A percentile compares a stretch with the other conserved stretches of the same genome.
Conservation (phyloP, 208 protist species). For the Leptomonas pyrrhocoris region DNA sequence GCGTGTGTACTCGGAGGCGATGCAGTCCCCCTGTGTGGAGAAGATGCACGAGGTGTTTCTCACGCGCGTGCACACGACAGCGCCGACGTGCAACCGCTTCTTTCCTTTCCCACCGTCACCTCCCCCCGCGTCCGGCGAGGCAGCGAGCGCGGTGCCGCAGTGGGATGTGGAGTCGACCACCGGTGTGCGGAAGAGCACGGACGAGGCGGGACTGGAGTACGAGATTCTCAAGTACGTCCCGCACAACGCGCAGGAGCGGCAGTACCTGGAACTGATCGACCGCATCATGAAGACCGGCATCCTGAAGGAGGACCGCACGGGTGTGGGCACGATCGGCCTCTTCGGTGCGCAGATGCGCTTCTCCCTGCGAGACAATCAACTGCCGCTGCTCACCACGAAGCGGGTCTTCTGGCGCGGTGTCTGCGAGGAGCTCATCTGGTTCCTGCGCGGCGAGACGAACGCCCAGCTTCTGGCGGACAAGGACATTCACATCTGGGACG, state of each 20-base stretch:
- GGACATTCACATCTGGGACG: slow-evolving; percentile 98
- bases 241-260: slow-evolving; percentile 88
- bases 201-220: slow-evolving; percentile 39
- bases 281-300: slow-evolving; percentile 78
- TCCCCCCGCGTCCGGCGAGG: neutral
- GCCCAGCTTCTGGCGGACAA: slow-evolving; percentile 92
- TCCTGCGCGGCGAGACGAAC: slow-evolving; percentile 96
- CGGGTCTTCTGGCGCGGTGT: slow-evolving; percentile 98
- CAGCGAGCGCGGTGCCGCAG: slow-evolving; percentile 4
- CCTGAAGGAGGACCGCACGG: slow-evolving; percentile 95
- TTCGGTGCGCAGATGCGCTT: slow-evolving; percentile 98
- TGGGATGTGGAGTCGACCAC: slow-evolving; percentile 51
- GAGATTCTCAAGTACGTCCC: slow-evolving; percentile 79
- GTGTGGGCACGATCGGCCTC: slow-evolving; percentile 93
- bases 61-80: slow-evolving; percentile 58
- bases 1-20: slow-evolving; percentile 81
- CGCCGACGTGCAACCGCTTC: slow-evolving; percentile 54
- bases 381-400: slow-evolving; percentile 98
- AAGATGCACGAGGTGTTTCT: slow-evolving; percentile 72
- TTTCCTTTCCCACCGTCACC: slow-evolving; percentile 60
- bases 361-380: slow-evolving; percentile 88
- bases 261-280: slow-evolving; percentile 93
- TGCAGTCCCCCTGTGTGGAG: slow-evolving; percentile 60
- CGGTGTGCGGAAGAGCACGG: slow-evolving; percentile 37
- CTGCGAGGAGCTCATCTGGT: slow-evolving; percentile 98